These are phyloP conservation scores for Calonectria pauciramosa DNA, from an alignment of 2,329 filamentous ascomycete species.

Conservation along the genomic window DNA sequence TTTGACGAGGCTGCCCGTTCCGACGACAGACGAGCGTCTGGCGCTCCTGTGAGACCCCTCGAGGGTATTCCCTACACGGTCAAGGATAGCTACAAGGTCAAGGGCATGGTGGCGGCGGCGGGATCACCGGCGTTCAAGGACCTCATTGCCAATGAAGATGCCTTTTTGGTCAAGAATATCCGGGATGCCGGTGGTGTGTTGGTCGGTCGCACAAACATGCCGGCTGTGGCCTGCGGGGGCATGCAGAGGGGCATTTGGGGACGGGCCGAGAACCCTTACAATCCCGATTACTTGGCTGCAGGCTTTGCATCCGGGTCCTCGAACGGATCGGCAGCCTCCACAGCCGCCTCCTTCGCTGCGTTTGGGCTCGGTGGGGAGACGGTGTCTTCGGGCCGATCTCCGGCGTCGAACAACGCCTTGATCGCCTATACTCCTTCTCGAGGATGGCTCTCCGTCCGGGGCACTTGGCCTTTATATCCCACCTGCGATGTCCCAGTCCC, in stretches of 20 bases:
- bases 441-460: constrained; percentile 64
- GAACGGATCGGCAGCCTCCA: constrained; percentile 66
- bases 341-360: constrained; percentile 62
- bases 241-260: constrained; percentile 72
- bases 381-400: constrained; percentile 67
- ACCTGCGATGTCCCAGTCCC: constrained; percentile 69
- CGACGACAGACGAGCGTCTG: constrained; percentile 39
- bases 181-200: constrained; percentile 50
- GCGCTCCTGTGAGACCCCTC: constrained; percentile 42
- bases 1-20: constrained; percentile 46
- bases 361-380: constrained; percentile 70
- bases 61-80: constrained; percentile 70
- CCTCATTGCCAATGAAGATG: constrained; percentile 65
- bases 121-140: constrained; percentile 68
- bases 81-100: constrained; percentile 70
- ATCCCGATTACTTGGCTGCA: constrained; percentile 64
- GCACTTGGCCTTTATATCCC: constrained; percentile 67
- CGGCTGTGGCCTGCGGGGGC: constrained; percentile 68
- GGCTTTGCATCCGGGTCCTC: constrained; percentile 70
- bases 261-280: constrained; percentile 69
- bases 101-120: constrained; percentile 64
- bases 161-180: constrained; percentile 61
- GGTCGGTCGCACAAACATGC: constrained; percentile 68
- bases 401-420: constrained; percentile 68
- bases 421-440: constrained; percentile 69